phyloP scores from a whole-genome alignment of 495 filamentous ascomycete genomes.

The Aspergillus sclerotioniger region DNA sequence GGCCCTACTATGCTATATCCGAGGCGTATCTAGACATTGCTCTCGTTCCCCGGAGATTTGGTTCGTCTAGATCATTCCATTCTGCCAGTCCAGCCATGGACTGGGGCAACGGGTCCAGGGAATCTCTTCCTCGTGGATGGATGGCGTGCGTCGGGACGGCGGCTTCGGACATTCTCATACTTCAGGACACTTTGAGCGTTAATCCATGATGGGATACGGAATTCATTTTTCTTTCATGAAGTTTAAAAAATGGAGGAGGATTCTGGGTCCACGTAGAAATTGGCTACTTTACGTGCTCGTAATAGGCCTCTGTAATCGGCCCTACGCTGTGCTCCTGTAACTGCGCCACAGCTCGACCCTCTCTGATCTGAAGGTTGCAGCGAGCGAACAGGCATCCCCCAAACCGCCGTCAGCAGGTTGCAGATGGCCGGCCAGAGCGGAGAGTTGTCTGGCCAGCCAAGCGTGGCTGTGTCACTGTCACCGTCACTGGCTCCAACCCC shows the following conservation, averaged over 20 bases:
- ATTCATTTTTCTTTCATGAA: slow-evolving; percentile 11
- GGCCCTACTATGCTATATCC: not conserved
- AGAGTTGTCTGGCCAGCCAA: slow-evolving; percentile 7
- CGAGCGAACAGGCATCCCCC: not conserved
- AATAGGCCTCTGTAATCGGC: not conserved
- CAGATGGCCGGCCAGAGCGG: not conserved
- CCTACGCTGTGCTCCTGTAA: not conserved
- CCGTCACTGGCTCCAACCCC: not conserved
- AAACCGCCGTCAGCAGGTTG: not conserved
- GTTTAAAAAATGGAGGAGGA: not conserved
- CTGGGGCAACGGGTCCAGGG: not conserved
- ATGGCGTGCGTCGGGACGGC: slow-evolving; percentile 5
- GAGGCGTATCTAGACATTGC: not conserved
- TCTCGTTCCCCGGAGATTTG: not conserved
- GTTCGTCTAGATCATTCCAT: not conserved
- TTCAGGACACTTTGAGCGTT: slow-evolving; percentile 17
- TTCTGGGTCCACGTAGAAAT: not conserved
- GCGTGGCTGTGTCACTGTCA: slow-evolving; percentile 16
- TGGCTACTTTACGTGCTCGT: not conserved
- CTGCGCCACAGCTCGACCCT: slow-evolving; percentile 3
- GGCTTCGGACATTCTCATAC: slow-evolving; percentile 14
- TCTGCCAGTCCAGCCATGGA: not conserved
- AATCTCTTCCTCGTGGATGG: not conserved
- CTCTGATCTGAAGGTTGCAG: not conserved
- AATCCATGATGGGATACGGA: slow-evolving; percentile 19